These are phyloP conservation scores for Hypomontagnella submonticulosa DNA, from an alignment of 495 filamentous ascomycete genomes.

Conservation along the genomic window DNA sequence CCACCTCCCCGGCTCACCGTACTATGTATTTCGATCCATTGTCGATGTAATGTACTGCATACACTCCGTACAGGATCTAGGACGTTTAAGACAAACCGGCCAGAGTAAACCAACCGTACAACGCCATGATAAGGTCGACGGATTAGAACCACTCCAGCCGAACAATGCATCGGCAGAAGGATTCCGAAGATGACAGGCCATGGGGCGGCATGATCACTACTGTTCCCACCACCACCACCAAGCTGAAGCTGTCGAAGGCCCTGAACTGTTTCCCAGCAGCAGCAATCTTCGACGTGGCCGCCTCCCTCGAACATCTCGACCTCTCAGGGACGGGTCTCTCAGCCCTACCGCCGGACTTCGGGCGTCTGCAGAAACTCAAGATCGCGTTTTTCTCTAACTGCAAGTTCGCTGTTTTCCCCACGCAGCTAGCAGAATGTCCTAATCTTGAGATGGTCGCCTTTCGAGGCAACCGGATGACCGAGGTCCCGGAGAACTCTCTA, in stretches of 20 bases:
- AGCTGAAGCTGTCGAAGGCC: constrained; percentile 52
- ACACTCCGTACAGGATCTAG: too few relatives aligned
- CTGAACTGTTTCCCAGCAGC: constrained; percentile 53
- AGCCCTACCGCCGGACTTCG: constrained; percentile 52
- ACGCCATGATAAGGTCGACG: constrained; percentile 12
- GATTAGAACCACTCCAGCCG: neutral
- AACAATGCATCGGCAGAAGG: constrained; percentile 12
- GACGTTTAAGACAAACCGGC: too few relatives aligned
- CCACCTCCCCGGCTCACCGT: too few relatives aligned
- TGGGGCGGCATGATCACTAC: constrained; percentile 8
- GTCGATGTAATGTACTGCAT: too few relatives aligned
- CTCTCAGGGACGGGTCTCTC: constrained; percentile 58
- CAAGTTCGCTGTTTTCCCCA: constrained; percentile 56
- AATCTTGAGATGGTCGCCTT: constrained; percentile 59
- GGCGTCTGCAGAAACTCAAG: constrained; percentile 55
- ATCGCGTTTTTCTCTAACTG: constrained; percentile 58
- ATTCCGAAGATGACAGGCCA: constrained; percentile 4
- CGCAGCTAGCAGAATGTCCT: constrained; percentile 52
- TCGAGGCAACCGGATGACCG: constrained; percentile 56
- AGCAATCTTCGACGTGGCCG: constrained; percentile 53
- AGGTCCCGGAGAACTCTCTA: constrained; percentile 54
- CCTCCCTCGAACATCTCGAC: constrained; percentile 57
- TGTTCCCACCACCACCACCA: too few relatives aligned
- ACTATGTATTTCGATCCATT: too few relatives aligned
- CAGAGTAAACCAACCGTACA: too few relatives aligned